Conservation (phyloP, 257 asterid species). For the Solanum sejunctum region DNA sequence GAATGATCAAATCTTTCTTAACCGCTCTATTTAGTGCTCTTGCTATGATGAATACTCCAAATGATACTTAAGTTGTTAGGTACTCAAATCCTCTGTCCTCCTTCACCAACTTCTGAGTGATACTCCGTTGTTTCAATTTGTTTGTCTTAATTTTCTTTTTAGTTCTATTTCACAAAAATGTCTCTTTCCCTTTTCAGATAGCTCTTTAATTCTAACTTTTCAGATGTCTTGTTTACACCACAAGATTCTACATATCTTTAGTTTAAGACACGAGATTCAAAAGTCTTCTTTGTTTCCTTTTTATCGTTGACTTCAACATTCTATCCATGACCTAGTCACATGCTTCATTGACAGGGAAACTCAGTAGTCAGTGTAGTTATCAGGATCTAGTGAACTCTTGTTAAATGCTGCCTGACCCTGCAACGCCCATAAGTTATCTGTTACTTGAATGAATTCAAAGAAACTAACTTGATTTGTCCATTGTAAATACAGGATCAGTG, state of each 20-base stretch:
- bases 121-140: neutral
- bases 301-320: neutral
- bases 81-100: neutral
- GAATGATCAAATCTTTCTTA: neutral
- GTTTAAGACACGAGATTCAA: neutral
- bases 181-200: neutral
- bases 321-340: neutral
- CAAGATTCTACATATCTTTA: neutral
- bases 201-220: neutral
- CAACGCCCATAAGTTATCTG: neutral
- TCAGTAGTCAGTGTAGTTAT: neutral
- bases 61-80: neutral
- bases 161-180: neutral
- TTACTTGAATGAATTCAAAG: neutral
- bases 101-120: neutral
- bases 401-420: neutral
- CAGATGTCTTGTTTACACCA: neutral
- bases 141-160: neutral
- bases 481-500: constrained; percentile 11
- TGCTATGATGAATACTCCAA: neutral
- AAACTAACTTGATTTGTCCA: constrained; percentile 8
- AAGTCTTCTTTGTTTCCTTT: neutral
- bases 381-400: neutral
- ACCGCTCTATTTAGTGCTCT: neutral
- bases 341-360: neutral